phyloP scores from a whole-genome alignment of 306 rosid species.

The Sicyos edulis region DNA sequence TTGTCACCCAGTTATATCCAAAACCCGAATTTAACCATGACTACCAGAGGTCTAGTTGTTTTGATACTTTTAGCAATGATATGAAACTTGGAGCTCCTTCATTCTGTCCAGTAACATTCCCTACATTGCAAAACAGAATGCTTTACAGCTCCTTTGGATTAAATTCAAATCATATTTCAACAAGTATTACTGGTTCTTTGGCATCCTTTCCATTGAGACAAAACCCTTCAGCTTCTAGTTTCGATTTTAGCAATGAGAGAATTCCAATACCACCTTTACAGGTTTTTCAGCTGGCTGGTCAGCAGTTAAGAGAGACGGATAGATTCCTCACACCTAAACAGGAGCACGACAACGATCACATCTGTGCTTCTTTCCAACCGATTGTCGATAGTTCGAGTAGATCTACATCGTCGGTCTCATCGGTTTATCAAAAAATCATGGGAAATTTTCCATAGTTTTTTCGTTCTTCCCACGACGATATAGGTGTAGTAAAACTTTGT shows the following conservation, averaged over 20 bases:
- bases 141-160: conserved; percentile 45
- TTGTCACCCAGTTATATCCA: conserved; percentile 49
- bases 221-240: conserved; percentile 37
- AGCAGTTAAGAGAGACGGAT: conserved; percentile 44
- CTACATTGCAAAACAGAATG: conserved; percentile 39
- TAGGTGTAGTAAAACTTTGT: not conserved
- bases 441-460: conserved; percentile 35
- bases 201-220: conserved; percentile 45
- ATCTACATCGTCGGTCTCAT: conserved; percentile 34
- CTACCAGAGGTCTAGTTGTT: conserved; percentile 38
- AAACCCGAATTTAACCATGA: conserved; percentile 51
- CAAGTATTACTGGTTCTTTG: conserved; percentile 37
- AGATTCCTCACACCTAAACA: conserved; percentile 60
- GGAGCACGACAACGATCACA: conserved; percentile 50
- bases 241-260: conserved; percentile 35
- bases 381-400: conserved; percentile 40
- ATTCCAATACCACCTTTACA: conserved; percentile 37
- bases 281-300: conserved; percentile 51
- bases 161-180: conserved; percentile 29
- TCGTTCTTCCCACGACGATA: conserved; percentile 18
- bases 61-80: conserved; percentile 44
- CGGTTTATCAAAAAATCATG: conserved; percentile 40
- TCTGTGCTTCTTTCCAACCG: conserved; percentile 36
- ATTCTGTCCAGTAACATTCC: conserved; percentile 50
- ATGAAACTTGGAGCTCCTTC: conserved; percentile 51